Evolutionary conservation across 2,329 filamentous ascomycete species (phyloP), one percentile per base, ranked within the genome.

Genomic region (Dothideomycetes sp.): DNA sequence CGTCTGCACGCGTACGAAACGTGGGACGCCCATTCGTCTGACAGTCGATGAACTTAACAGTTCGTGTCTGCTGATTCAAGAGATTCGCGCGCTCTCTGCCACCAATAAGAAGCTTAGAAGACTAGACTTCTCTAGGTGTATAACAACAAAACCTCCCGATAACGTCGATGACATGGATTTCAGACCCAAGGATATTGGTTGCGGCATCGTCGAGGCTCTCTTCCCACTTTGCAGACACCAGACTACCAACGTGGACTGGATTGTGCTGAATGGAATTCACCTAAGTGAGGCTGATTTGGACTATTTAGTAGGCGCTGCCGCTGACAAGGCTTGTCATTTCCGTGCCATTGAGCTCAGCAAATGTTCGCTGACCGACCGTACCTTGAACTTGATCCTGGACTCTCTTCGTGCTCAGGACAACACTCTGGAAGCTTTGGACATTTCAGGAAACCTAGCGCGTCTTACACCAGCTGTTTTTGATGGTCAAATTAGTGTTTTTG

Each of bases 231-330:
- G 78, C 58, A 76, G 76, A 47, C 71, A 74, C 46, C 73, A 80
- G 50, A 67, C 78, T 17, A 84, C 80, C 0, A 80, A 78, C 50
- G 74, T 84, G 13, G 77, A 82, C 54, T 84, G 80, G 80, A 72
- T 84, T 39, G 69, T 74, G 16, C 60, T 84, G 44, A 83, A 77
- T 45, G 78, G 78, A 10, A 80, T 84, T 46, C 71, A 74, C 45
- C 69, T 84, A n/a, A 78, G 77, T 28, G 80, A 84, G 40, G 76
- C 76, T 0, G 81, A 84, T 58, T 62, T 84, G 39, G 80, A 84
- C 47, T 74, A 74, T 49, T 52, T 81, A 32, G 76, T 82, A 31
- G 78, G 78, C 48, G 78, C 79, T n/a, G 75, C 79, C 8, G 78
- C 79, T 1, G 76, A 82, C 45, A 68, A 71, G 48, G 66, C 65